Conservation (phyloP, 495 filamentous ascomycete species). For the Penicillium silybi region DNA sequence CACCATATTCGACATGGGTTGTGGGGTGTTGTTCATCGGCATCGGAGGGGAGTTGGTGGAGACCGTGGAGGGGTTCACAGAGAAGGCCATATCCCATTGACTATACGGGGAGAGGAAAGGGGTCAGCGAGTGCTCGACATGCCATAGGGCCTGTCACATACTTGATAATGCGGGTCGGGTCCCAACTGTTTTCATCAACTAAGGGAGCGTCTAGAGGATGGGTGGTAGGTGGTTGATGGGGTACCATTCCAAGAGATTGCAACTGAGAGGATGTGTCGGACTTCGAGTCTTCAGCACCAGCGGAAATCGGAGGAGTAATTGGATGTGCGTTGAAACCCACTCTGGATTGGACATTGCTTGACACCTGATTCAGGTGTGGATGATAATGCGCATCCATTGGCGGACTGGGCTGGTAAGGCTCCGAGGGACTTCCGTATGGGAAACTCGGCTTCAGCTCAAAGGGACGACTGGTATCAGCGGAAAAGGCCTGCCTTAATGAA, state of each 20-base stretch:
- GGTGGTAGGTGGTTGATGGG: slow-evolving; percentile 43
- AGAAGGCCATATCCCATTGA: slow-evolving; percentile 91
- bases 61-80: slow-evolving; percentile 52
- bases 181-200: slow-evolving; percentile 74
- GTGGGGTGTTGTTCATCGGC: slow-evolving; percentile 30
- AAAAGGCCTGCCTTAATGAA: slow-evolving; percentile 87
- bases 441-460: slow-evolving; percentile 88
- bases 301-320: slow-evolving; percentile 78
- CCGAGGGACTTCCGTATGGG: slow-evolving; percentile 77
- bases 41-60: slow-evolving; percentile 49
- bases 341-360: slow-evolving; percentile 50
- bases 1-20: slow-evolving; percentile 27
- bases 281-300: slow-evolving; percentile 69
- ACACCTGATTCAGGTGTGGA: slow-evolving; percentile 31
- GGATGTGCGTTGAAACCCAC: slow-evolving; percentile 73
- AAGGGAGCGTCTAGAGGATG: slow-evolving; percentile 52
- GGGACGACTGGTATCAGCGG: slow-evolving; percentile 75
- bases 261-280: slow-evolving; percentile 70
- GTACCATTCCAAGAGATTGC: slow-evolving; percentile 75
- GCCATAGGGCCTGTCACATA: slow-evolving; percentile 42
- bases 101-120: slow-evolving; percentile 35
- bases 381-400: slow-evolving; percentile 48
- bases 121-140: slow-evolving; percentile 21
- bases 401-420: slow-evolving; percentile 60
- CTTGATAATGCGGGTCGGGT: slow-evolving; percentile 91